Evolutionary conservation across 2,329 filamentous ascomycete species (phyloP).

Genomic region (Pseudocercospora vitis): DNA sequence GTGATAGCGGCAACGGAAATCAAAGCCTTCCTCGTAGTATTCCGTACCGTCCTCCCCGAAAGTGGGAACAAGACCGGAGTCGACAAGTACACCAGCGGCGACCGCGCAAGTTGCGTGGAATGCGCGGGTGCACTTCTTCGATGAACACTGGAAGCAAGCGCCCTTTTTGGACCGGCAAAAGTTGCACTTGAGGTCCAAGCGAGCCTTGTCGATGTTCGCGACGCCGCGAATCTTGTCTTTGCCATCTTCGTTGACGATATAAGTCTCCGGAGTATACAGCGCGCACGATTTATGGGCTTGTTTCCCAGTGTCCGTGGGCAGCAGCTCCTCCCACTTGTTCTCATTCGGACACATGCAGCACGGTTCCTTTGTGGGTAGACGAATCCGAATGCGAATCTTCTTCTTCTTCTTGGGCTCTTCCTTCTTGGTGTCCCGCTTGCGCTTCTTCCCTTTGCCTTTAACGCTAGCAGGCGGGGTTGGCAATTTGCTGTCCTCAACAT

Average conservation of each 20-base stretch:
- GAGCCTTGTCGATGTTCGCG: conserved; percentile 78
- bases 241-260: conserved; percentile 68
- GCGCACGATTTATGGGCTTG: conserved; percentile 88
- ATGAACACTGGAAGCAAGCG: conserved; percentile 95
- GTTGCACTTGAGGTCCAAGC: conserved; percentile 87
- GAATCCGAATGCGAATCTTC: conserved; percentile 74
- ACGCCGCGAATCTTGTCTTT: conserved; percentile 76
- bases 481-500: conserved; percentile 60
- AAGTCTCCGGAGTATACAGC: conserved; percentile 88
- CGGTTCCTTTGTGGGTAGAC: conserved; percentile 69
- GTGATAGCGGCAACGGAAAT: conserved; percentile 94
- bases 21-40: conserved; percentile 87
- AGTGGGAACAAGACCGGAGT: conserved; percentile 80
- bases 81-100: conserved; percentile 86
- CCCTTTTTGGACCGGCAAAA: conserved; percentile 92
- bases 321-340: conserved; percentile 74
- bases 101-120: conserved; percentile 96
- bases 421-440: conserved; percentile 67
- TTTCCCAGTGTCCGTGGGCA: conserved; percentile 83
- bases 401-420: conserved; percentile 64
- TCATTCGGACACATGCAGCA: conserved; percentile 94
- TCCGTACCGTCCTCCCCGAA: conserved; percentile 88
- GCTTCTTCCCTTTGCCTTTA: conserved; percentile 58
- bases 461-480: conserved; percentile 77
- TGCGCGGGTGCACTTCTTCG: conserved; percentile 87